A percentile compares a stretch with the other conserved stretches of the same genome.
Evolutionary conservation across 805 yeast genomes (phyloP).

Genomic region (Huiozyma naganishii): DNA sequence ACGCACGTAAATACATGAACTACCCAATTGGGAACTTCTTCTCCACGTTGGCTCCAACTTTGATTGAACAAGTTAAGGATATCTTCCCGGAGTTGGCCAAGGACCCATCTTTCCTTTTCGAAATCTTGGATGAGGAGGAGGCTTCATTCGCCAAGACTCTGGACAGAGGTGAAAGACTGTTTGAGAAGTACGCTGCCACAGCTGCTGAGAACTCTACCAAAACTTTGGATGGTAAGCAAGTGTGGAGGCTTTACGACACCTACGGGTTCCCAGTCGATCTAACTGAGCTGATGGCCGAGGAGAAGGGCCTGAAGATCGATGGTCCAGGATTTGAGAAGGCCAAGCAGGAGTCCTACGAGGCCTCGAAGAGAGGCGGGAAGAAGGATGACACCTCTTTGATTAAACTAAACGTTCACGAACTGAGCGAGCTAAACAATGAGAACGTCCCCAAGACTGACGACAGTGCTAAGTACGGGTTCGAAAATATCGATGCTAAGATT

Average conservation of each 20-base stretch:
- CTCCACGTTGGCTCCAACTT: slow-evolving; percentile 83
- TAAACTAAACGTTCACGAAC: slow-evolving; percentile 84
- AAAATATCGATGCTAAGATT: slow-evolving; percentile 57
- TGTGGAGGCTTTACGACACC: slow-evolving; percentile 97
- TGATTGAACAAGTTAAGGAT: slow-evolving; percentile 75
- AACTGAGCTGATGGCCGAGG: slow-evolving; percentile 98
- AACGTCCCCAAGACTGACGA: slow-evolving; percentile 76
- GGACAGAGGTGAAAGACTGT: slow-evolving; percentile 95
- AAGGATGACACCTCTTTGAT: slow-evolving; percentile 47
- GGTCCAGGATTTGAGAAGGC: slow-evolving; percentile 89
- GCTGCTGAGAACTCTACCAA: slow-evolving; percentile 69
- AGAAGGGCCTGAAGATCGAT: slow-evolving; percentile 85
- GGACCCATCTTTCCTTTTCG: slow-evolving; percentile 65
- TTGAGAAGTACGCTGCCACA: slow-evolving; percentile 81
- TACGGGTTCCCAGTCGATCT: slow-evolving; percentile 98
- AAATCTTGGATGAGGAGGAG: slow-evolving; percentile 93
- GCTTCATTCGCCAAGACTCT: slow-evolving; percentile 87
- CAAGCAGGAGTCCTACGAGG: slow-evolving; percentile 79
- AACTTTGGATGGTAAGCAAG: slow-evolving; percentile 83
- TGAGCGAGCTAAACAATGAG: slow-evolving; percentile 54
- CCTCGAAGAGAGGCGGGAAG: slow-evolving; percentile 80
- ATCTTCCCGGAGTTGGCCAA: slow-evolving; percentile 85
- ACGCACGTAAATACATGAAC: slow-evolving; percentile 90
- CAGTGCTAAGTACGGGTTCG: slow-evolving; percentile 59
- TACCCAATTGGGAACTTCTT: slow-evolving; percentile 93